Base-by-base conservation (phyloP, 2,329 filamentous ascomycete genomes). In the Colletotrichum sp. region DNA sequence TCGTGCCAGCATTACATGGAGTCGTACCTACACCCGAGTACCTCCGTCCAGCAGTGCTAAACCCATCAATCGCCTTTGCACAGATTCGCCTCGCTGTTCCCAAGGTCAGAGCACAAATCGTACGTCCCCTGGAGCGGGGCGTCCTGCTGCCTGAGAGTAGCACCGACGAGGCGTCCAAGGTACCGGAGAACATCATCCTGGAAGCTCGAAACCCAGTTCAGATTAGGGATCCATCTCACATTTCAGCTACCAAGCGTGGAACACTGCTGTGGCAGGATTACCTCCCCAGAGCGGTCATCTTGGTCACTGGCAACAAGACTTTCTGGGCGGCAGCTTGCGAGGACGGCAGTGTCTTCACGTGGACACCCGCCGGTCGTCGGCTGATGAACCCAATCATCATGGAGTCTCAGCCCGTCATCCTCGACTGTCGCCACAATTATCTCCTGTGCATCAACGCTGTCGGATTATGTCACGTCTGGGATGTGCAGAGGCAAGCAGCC, bases 311-410 rank as follows among this genome's bases (percentile, higher is more conserved):
- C 4, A 98, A 96, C 83, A 93, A 94, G 79, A 92, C 94, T 78
- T 96, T 98, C 82, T 99, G 97, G 94, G 94, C 95, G 0, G 96
- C 94, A 18, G 96, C 94, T 12, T 98, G 96, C 80, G 97, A 99
- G 83, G 97, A 98, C 81, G 97, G 96, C 18, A 95, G 93, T 21
- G 83, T 99, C 9, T 95, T 98, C 81, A 91, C 95, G 10, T 99
- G 97, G 96, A 96, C 96, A 2, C 95, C 96, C 3, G 95, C 96
- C 16, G 97, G 97, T 14, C 92, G 97, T 76, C 92, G 97, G 68
- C 88, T 98, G 26, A 88, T 98, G 71, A 98, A 95, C 80, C 93
- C 96, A 6, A 89, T 98, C 78, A 90, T 98, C 7, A 87, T 98
- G 18, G 97, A 99, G 85, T 93, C 96, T 3, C 96, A 98, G 80